Evolutionary conservation across 2,329 filamentous ascomycete species (phyloP).

Genomic region (Stagonosporopsis chrysanthemi): DNA sequence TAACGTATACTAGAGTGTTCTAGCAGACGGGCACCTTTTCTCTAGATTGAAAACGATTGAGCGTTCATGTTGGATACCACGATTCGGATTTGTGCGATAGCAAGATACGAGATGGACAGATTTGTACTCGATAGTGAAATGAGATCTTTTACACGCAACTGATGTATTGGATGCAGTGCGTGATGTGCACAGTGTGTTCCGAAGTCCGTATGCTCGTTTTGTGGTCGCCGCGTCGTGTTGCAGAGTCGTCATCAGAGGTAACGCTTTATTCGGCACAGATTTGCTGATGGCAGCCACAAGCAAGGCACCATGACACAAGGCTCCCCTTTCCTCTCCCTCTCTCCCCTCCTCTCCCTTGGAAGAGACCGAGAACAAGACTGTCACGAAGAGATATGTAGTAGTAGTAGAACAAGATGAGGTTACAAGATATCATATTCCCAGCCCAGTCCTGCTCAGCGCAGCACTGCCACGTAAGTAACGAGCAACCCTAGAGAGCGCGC

Average conservation of each 20-base stretch:
- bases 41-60: not conserved
- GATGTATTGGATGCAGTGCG: too few species aligned
- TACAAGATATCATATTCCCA: not conserved
- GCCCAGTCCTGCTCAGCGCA: not conserved
- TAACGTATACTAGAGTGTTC: not conserved
- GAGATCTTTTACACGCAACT: not conserved
- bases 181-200: too few species aligned
- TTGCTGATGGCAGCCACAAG: too few species aligned
- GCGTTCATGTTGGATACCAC: constrained; percentile 12
- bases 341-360: too few species aligned
- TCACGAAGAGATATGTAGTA: too few species aligned
- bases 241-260: too few species aligned
- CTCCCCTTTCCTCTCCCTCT: too few species aligned
- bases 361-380: too few species aligned
- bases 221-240: too few species aligned
- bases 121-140: not conserved
- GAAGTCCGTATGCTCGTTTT: too few species aligned
- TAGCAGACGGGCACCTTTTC: constrained; percentile 1
- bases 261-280: too few species aligned
- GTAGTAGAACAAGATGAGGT: not conserved
- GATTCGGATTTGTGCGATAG: not conserved
- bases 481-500: not conserved
- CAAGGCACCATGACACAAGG: too few species aligned
- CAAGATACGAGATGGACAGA: not conserved
- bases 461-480: not conserved